Evolutionary conservation across 2,329 filamentous ascomycete genomes (phyloP).

Genomic region (Ophiostoma populinum): DNA sequence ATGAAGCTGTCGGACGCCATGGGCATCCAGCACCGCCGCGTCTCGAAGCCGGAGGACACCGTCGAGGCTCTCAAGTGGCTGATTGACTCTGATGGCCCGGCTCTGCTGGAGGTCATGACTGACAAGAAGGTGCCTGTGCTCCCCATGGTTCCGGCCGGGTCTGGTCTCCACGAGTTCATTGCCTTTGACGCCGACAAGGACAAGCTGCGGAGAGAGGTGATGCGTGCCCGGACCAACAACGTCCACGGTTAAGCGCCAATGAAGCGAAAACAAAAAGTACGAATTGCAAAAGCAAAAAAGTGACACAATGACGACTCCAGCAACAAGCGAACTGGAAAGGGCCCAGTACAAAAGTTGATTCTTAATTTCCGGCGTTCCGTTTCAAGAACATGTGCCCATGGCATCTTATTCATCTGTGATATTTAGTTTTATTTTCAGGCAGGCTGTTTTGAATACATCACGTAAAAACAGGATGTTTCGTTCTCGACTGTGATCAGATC

Average conservation of each 20-base stretch:
- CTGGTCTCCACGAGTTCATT: slow-evolving; percentile 81
- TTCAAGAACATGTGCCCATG: no score
- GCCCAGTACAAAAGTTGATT: no score
- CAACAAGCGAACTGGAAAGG: not conserved
- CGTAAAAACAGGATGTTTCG: no score
- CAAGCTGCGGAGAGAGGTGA: slow-evolving; percentile 6
- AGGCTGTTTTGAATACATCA: no score
- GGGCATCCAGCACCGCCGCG: slow-evolving; percentile 60
- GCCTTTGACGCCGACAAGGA: slow-evolving; percentile 50
- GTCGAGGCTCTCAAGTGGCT: slow-evolving; percentile 71
- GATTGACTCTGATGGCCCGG: slow-evolving; percentile 77
- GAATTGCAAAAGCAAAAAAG: not conserved
- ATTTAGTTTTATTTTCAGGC: no score
- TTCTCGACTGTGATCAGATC: no score
- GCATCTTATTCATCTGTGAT: no score
- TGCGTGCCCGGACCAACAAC: slow-evolving; percentile 4
- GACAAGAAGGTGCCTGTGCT: slow-evolving; percentile 90
- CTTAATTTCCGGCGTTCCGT: not conserved
- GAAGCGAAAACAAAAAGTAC: not conserved
- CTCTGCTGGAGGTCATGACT: slow-evolving; percentile 78
- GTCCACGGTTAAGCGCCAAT: slow-evolving; percentile 4
- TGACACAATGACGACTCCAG: no score
- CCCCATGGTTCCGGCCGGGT: slow-evolving; percentile 87
- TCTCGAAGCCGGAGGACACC: slow-evolving; percentile 59
- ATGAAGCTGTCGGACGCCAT: slow-evolving; percentile 86